Base-by-base conservation (phyloP, 2,329 filamentous ascomycete genomes). In the Xylaria sp. region DNA sequence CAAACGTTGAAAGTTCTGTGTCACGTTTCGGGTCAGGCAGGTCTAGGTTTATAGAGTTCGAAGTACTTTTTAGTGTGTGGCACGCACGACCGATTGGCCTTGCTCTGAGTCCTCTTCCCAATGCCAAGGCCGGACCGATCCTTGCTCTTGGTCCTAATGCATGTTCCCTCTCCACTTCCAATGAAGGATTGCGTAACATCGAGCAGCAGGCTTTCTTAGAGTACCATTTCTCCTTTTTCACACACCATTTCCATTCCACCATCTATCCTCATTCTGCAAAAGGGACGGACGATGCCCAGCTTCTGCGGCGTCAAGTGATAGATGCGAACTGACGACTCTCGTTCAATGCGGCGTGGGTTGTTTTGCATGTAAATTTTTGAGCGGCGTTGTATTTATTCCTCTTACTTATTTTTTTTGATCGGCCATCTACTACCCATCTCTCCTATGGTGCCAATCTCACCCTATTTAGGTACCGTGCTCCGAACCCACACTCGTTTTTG, bases 1-100 rank as follows among this genome's bases (percentile, higher is more conserved):
- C 23, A 25, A 25, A 25, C 23, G 23, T 25, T 25, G 23, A 25
- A 9, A 20, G 23, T 50, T 23, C n/a, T 23, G 9, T 37, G 34
- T 37, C 10, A 37, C 34, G 34, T 37, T 10, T 10, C n/a, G 46
- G 6, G 2, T 18, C 28, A 50, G 18, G 67, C 9, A 55, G 18
- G 61, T 84, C 82, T 52, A 83, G 67, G 65, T 83, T 80, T 55
- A 28, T 37, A 37, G 79, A 67, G 34, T 78, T 57, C 48, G 31
- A 68, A 56, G 28, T 25, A 37, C 34, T 37, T 28, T 28, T 28
- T 37, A 37, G 34, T 37, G 34, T 37, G 39, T 59, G 60, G 34
- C n/a, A 39, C 28, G 34, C n/a, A 39, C 28, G 23, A 31, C 37
- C 57, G 65, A 66, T 63, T 66, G 65, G 58, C 20, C 34, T 12